Evolutionary conservation across 2,329 filamentous ascomycete species (phyloP).

Genomic region (Elsinoe arachidis): DNA sequence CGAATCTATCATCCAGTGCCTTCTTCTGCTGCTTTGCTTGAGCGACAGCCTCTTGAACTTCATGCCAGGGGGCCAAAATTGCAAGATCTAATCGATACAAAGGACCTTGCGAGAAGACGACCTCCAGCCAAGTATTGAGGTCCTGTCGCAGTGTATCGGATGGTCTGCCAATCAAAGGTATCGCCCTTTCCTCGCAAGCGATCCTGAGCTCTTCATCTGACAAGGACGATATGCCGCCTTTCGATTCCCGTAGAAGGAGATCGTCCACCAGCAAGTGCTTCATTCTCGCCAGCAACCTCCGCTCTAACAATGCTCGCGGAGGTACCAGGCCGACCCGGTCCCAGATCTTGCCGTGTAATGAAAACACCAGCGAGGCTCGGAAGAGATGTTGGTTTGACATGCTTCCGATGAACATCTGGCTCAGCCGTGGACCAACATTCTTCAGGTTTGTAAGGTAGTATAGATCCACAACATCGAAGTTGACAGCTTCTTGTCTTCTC

Average conservation of each 20-base stretch:
- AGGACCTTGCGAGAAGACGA: not conserved
- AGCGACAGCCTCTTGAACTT: not conserved
- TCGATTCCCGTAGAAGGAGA: conserved; percentile 46
- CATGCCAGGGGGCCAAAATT: not conserved
- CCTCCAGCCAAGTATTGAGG: conserved; percentile 33
- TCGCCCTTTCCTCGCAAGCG: conserved; percentile 29
- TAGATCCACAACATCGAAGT: not conserved
- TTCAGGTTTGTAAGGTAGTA: not conserved
- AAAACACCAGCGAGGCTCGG: conserved; percentile 30
- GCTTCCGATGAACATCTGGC: not conserved
- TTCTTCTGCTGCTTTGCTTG: not conserved
- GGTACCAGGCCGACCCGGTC: conserved; percentile 38
- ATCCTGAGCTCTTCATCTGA: conserved; percentile 31
- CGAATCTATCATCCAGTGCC: not conserved
- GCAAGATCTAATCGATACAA: not conserved
- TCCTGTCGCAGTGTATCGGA: conserved; percentile 22
- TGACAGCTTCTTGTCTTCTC: not conserved
- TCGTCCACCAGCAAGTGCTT: conserved; percentile 65
- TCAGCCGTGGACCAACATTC: not conserved
- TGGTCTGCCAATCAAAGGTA: conserved; percentile 25
- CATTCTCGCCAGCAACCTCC: conserved; percentile 47
- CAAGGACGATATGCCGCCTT: conserved; percentile 55
- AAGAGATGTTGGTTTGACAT: not conserved
- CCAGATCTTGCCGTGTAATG: conserved; percentile 34
- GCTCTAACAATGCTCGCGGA: conserved; percentile 45